Percentiles rank a stretch among this genome's conserved stretches.
These are phyloP conservation scores for Bipolaris sorokiniana DNA, from an alignment of 2,329 filamentous ascomycete genomes.

Conservation along the genomic window DNA sequence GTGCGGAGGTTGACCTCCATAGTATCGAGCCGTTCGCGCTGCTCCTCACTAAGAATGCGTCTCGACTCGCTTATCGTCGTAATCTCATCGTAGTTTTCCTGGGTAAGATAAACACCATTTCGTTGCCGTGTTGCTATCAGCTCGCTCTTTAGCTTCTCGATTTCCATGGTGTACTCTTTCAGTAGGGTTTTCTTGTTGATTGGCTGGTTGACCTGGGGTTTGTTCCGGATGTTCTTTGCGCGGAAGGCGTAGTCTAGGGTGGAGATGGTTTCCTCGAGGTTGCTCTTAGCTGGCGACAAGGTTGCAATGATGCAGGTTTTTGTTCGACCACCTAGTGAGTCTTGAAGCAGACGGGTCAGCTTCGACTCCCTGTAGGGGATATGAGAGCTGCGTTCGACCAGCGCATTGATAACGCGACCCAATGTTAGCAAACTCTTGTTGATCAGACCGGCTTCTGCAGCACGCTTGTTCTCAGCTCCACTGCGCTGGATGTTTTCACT, in stretches of 20 bases:
- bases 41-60: slow-evolving; percentile 89
- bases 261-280: slow-evolving; percentile 96
- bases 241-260: slow-evolving; percentile 97
- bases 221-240: slow-evolving; percentile 98
- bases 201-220: slow-evolving; percentile 90
- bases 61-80: slow-evolving; percentile 90
- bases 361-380: slow-evolving; percentile 97
- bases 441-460: slow-evolving; percentile 92
- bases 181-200: slow-evolving; percentile 93
- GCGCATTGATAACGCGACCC: slow-evolving; percentile 94
- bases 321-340: slow-evolving; percentile 91
- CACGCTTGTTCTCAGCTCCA: slow-evolving; percentile 96
- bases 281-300: slow-evolving; percentile 90
- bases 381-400: slow-evolving; percentile 87
- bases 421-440: slow-evolving; percentile 97
- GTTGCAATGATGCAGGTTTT: slow-evolving; percentile 99
- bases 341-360: slow-evolving; percentile 90
- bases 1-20: slow-evolving; percentile 89
- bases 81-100: slow-evolving; percentile 88
- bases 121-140: slow-evolving; percentile 90
- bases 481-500: slow-evolving; percentile 98
- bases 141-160: slow-evolving; percentile 93
- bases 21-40: slow-evolving; percentile 87
- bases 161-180: slow-evolving; percentile 87
- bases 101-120: slow-evolving; percentile 92